phyloP scores from a whole-genome alignment of 2,329 filamentous ascomycete genomes.

The Fusarium cyanostomum region DNA sequence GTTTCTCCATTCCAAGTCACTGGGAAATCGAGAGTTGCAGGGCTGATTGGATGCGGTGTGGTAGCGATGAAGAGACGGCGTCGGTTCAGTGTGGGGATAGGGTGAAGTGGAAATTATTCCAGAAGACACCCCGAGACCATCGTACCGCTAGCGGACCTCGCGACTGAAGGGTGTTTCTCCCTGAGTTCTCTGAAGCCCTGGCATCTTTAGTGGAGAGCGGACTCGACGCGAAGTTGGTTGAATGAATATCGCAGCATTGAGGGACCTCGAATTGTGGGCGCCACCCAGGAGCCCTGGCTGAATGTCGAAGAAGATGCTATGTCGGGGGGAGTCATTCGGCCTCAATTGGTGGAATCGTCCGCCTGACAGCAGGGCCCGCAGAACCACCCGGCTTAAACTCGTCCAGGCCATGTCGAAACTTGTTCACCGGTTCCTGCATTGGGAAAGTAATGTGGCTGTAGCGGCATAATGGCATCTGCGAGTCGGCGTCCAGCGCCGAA shows the following conservation, averaged over 20 bases:
- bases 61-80: constrained; percentile 32
- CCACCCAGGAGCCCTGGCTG: background rate
- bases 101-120: constrained; percentile 39
- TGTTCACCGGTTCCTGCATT: constrained; percentile 49
- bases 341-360: constrained; percentile 36
- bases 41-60: constrained; percentile 43
- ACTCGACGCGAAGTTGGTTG: background rate
- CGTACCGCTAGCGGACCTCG: constrained; percentile 24
- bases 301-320: constrained; percentile 1
- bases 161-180: constrained; percentile 18
- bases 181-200: constrained; percentile 10
- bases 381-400: constrained; percentile 33
- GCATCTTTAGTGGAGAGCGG: constrained; percentile 1
- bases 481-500: background rate
- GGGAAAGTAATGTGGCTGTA: constrained; percentile 43
- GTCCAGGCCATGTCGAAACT: constrained; percentile 36
- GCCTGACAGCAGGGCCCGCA: constrained; percentile 30
- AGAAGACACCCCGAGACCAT: constrained; percentile 30
- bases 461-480: constrained; percentile 20
- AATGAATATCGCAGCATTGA: constrained; percentile 25
- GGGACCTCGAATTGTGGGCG: constrained; percentile 1
- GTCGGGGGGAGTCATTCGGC: constrained; percentile 1
- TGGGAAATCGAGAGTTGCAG: constrained; percentile 29
- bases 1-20: too few species aligned
- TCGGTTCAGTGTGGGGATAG: constrained; percentile 33